Conservation (phyloP, 2,329 filamentous ascomycete genomes). For the Hypoxylon sp. region DNA sequence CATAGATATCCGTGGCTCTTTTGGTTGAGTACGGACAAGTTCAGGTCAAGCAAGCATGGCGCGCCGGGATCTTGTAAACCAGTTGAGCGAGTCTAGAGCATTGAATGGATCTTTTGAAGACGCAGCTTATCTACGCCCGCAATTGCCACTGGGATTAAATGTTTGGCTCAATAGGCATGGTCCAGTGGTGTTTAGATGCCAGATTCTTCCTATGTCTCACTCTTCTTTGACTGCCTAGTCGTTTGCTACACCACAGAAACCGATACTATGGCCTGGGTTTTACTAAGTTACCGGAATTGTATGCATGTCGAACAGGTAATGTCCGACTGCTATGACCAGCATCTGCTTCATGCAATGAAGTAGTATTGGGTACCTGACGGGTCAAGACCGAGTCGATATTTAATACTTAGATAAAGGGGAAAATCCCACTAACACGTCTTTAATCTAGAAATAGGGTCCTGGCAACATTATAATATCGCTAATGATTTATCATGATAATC, state of each 20-base stretch:
- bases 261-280: not conserved
- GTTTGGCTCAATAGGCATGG: not conserved
- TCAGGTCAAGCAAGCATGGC: conserved; percentile 9
- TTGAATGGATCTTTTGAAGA: conserved; percentile 21
- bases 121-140: conserved; percentile 1
- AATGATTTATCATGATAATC: not conserved
- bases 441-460: not conserved
- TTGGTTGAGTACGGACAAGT: conserved; percentile 1
- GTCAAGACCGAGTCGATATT: not conserved
- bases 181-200: not conserved
- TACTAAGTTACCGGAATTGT: conserved; percentile 16
- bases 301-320: conserved; percentile 29
- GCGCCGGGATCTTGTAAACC: conserved; percentile 20
- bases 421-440: not conserved
- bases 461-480: not conserved
- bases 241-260: not conserved
- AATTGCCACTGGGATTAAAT: not conserved
- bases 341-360: conserved; percentile 9
- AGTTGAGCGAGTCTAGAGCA: conserved; percentile 17
- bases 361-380: conserved; percentile 2
- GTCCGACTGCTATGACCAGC: conserved; percentile 20
- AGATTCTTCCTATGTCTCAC: too few relatives aligned
- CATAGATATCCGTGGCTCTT: not conserved
- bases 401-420: not conserved
- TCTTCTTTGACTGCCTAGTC: not conserved